These are phyloP conservation scores for Pinus albicaulis DNA, from an alignment of 75 land plant species.

Conservation along the genomic window DNA sequence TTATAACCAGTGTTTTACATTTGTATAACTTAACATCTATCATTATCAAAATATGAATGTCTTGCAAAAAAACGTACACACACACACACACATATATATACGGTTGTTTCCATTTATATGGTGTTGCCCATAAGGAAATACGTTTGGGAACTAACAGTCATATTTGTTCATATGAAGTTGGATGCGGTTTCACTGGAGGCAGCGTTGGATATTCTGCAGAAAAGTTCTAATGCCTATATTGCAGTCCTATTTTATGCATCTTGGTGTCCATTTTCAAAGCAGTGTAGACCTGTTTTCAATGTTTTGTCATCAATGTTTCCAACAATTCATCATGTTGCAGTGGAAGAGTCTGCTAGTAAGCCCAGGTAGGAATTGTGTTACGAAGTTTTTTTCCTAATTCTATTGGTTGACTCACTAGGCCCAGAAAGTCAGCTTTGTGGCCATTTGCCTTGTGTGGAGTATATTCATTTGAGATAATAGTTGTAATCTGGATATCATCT, in stretches of 20 bases:
- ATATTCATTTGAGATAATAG: not conserved
- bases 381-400: not conserved
- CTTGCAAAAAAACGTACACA: too few species aligned
- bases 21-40: too few species aligned
- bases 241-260: slow-evolving; percentile 91
- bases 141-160: too few species aligned
- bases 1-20: too few species aligned
- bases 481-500: not conserved
- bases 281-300: slow-evolving; percentile 49
- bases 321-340: slow-evolving; percentile 76
- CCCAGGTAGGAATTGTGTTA: slow-evolving; percentile 59
- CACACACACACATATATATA: too few species aligned
- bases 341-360: slow-evolving; percentile 77
- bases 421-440: not conserved
- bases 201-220: slow-evolving; percentile 51
- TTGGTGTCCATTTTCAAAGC: slow-evolving; percentile 57
- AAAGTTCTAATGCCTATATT: slow-evolving; percentile 29
- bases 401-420: not conserved
- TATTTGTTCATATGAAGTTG: slow-evolving; percentile 34
- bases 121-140: too few species aligned
- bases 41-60: too few species aligned
- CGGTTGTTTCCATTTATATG: too few species aligned
- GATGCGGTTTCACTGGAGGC: slow-evolving; percentile 66
- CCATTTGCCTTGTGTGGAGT: too few species aligned
- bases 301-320: slow-evolving; percentile 56